Conservation (phyloP, 768 basidiomycete genomes). For the Saitozyma podzolica region DNA sequence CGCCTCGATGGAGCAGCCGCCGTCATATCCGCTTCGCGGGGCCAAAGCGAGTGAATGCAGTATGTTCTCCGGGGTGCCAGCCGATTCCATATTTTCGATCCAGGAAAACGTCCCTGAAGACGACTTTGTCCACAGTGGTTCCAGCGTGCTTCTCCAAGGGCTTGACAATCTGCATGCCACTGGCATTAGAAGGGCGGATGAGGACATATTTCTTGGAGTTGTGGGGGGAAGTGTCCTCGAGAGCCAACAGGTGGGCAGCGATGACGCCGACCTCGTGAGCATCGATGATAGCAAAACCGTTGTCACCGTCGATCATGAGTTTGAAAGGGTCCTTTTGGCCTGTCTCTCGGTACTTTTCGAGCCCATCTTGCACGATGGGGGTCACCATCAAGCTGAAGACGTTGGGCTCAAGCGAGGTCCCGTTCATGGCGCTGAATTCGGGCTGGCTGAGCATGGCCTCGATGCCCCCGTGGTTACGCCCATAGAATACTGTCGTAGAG, state of each 20-base stretch:
- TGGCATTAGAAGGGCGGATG: slow-evolving; percentile 14
- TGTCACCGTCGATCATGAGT: slow-evolving; percentile 5
- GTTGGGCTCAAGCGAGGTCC: slow-evolving; percentile 27
- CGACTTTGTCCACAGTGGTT: slow-evolving; percentile 14
- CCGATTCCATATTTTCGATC: neutral
- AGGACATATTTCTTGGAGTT: slow-evolving; percentile 12
- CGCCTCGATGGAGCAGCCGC: slow-evolving; percentile 4
- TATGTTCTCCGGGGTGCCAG: slow-evolving; percentile 8
- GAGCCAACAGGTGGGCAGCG: slow-evolving; percentile 13
- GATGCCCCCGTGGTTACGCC: slow-evolving; percentile 24
- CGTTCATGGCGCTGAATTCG: slow-evolving; percentile 9
- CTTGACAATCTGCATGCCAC: slow-evolving; percentile 9
- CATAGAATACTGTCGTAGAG: slow-evolving; percentile 13
- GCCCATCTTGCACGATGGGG: neutral
- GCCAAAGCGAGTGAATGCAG: slow-evolving; percentile 5
- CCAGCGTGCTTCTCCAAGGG: slow-evolving; percentile 17
- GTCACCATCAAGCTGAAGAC: slow-evolving; percentile 9
- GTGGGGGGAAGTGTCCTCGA: slow-evolving; percentile 11
- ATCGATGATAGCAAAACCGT: slow-evolving; percentile 14
- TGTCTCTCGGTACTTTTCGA: slow-evolving; percentile 7
- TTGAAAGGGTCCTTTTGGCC: slow-evolving; percentile 9
- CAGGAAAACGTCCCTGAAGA: slow-evolving; percentile 6
- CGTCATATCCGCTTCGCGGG: neutral
- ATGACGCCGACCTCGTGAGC: slow-evolving; percentile 18
- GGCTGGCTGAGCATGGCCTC: slow-evolving; percentile 18